A percentile compares a stretch with the other conserved stretches of the same genome.
These are phyloP conservation scores for Nitzschia palea DNA, from an alignment of 108 stramenopile genomes.

Conservation along the genomic window DNA sequence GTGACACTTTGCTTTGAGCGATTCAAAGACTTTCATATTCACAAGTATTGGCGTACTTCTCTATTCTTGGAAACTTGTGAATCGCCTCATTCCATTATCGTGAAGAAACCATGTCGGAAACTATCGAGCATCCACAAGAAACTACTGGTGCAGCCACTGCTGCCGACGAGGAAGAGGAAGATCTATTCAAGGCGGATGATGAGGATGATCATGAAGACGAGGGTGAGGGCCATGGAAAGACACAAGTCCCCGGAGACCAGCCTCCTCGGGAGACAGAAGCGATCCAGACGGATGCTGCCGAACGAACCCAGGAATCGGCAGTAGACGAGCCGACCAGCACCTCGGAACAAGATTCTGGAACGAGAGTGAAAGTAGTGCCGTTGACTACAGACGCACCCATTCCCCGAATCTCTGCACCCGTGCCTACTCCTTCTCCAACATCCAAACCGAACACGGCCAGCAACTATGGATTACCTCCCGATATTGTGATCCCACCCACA, in stretches of 20 bases:
- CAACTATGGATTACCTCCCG: slow-evolving; percentile 30
- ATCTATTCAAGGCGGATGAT: slow-evolving; percentile 21
- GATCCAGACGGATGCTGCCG: not conserved
- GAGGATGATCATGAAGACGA: slow-evolving; percentile 5
- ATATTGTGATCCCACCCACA: slow-evolving; percentile 36
- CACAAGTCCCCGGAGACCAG: not conserved
- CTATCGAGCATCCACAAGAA: no score
- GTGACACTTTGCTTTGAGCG: no score
- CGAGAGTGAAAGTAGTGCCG: no score
- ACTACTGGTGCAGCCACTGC: no score
- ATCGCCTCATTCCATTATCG: no score
- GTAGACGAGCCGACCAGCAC: not conserved
- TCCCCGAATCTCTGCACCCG: not conserved
- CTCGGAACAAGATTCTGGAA: not conserved
- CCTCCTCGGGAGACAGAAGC: not conserved
- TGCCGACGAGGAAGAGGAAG: slow-evolving; percentile 23
- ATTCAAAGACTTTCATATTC: no score
- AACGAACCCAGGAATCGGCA: not conserved
- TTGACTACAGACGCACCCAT: not conserved
- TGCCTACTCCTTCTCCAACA: not conserved
- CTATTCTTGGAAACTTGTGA: no score
- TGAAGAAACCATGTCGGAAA: no score
- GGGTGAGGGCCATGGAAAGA: not conserved
- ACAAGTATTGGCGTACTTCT: no score
- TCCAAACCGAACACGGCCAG: not conserved